Evolutionary conservation across 1,139 yeast genomes (phyloP).

Genomic region (Debaryomyces coudertii): DNA sequence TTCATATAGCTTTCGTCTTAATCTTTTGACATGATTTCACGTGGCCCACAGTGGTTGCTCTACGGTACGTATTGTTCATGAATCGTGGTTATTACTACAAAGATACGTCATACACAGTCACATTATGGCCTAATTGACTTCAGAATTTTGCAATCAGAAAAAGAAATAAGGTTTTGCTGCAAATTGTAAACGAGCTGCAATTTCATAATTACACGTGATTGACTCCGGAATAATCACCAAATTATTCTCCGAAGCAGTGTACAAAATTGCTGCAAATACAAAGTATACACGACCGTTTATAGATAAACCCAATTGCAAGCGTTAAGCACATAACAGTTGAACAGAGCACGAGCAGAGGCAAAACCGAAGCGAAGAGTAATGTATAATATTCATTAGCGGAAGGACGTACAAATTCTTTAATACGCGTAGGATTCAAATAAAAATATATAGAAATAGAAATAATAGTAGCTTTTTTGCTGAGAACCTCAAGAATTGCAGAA

Average conservation of each 20-base stretch:
- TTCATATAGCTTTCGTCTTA: background rate
- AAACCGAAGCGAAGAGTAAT: too few species aligned
- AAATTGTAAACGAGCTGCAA: background rate
- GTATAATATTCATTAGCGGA: too few species aligned
- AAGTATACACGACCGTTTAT: background rate
- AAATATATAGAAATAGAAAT: background rate
- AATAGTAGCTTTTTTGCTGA: background rate
- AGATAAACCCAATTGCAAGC: background rate
- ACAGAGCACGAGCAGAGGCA: too few species aligned
- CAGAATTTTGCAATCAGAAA: conserved; percentile 1
- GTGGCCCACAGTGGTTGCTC: background rate
- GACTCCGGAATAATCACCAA: background rate
- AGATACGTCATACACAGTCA: too few species aligned
- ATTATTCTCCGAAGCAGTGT: background rate
- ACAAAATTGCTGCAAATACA: background rate
- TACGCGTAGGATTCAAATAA: background rate
- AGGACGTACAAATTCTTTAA: background rate
- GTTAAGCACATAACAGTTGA: background rate
- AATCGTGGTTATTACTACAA: too few species aligned
- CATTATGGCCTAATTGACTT: background rate
- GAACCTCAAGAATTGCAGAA: background rate
- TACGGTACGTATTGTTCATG: background rate
- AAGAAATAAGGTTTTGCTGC: background rate
- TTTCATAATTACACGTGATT: background rate
- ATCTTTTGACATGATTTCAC: conserved; percentile 3